phyloP scores from a whole-genome alignment of 2,329 filamentous ascomycete species.

The Diaporthe ilicicola region DNA sequence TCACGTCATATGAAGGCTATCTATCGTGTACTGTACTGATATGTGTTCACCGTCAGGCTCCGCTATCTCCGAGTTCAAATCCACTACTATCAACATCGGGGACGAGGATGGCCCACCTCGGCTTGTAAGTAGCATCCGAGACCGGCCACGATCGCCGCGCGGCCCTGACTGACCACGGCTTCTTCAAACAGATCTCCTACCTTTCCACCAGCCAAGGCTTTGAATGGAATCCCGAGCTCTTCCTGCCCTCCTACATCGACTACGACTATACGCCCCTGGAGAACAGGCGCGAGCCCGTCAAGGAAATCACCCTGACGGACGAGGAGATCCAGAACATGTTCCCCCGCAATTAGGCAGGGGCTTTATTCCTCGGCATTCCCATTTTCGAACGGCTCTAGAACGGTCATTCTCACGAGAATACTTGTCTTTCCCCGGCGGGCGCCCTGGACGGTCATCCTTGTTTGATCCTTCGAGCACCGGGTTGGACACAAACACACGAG shows the following conservation, averaged over 20 bases:
- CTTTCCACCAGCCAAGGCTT: conserved; percentile 83
- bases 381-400: conserved; percentile 18
- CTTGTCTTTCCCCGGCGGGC: conserved; percentile 19
- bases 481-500: conserved; percentile 17
- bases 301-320: conserved; percentile 80
- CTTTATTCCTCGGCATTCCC: not conserved
- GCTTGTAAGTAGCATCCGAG: conserved; percentile 61
- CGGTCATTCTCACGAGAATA: conserved; percentile 31
- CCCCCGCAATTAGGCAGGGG: conserved; percentile 55
- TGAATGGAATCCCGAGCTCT: conserved; percentile 87
- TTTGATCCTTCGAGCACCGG: not conserved
- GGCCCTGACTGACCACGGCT: conserved; percentile 35
- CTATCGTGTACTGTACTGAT: conserved; percentile 28
- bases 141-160: not conserved
- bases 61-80: conserved; percentile 76
- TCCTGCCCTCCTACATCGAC: conserved; percentile 80
- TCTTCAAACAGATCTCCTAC: conserved; percentile 72
- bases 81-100: conserved; percentile 82
- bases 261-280: conserved; percentile 79
- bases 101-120: conserved; percentile 76
- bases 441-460: conserved; percentile 11
- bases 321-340: conserved; percentile 77
- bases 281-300: conserved; percentile 77
- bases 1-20: conserved; percentile 11
- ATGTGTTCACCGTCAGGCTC: conserved; percentile 59